phyloP scores from a whole-genome alignment of 2,329 filamentous ascomycete species.

The Raffaelea ambrosiae region DNA sequence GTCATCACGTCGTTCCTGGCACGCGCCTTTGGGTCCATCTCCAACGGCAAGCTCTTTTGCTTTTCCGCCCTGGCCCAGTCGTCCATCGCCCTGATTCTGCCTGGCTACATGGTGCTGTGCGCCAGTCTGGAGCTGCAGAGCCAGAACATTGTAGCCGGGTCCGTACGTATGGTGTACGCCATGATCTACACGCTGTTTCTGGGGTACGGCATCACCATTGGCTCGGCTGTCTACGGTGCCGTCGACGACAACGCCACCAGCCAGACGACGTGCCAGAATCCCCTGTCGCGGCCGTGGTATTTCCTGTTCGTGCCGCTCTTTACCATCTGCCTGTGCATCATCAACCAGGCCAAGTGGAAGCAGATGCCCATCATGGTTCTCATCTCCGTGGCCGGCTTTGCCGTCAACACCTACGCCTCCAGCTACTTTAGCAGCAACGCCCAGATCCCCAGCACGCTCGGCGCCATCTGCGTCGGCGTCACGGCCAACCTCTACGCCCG shows the following conservation, averaged over 20 bases:
- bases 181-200: conserved; percentile 67
- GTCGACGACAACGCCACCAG: conserved; percentile 46
- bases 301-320: conserved; percentile 58
- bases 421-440: conserved; percentile 59
- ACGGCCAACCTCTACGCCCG: conserved; percentile 73
- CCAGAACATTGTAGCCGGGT: conserved; percentile 60
- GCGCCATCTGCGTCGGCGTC: conserved; percentile 67
- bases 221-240: conserved; percentile 53
- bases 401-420: conserved; percentile 66
- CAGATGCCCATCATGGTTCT: conserved; percentile 68
- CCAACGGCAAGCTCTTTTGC: conserved; percentile 50
- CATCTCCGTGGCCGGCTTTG: conserved; percentile 66
- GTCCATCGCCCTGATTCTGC: conserved; percentile 67
- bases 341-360: conserved; percentile 71
- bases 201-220: conserved; percentile 64
- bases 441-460: conserved; percentile 70
- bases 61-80: conserved; percentile 65
- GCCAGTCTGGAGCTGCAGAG: conserved; percentile 59
- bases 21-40: conserved; percentile 60
- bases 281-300: conserved; percentile 38
- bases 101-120: conserved; percentile 57
- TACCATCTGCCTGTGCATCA: conserved; percentile 48
- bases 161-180: conserved; percentile 65
- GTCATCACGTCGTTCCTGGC: conserved; percentile 60
- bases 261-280: conserved; percentile 21